Evolutionary conservation across 768 basidiomycete species (phyloP).

Genomic region (Suillus sp.): DNA sequence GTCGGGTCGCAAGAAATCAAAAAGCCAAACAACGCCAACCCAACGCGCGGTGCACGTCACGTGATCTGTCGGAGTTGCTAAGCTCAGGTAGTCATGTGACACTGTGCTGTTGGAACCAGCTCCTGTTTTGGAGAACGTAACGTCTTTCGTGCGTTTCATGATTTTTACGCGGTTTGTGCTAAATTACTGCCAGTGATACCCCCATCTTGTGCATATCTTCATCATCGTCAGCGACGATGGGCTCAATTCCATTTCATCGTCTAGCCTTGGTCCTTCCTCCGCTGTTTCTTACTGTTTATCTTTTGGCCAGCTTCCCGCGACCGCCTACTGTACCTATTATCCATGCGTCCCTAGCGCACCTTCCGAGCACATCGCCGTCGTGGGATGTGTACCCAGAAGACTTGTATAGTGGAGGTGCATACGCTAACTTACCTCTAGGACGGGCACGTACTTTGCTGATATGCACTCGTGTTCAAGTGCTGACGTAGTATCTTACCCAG

Average conservation of each 20-base stretch:
- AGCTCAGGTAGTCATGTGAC: slow-evolving; percentile 26
- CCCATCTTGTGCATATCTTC: slow-evolving; percentile 12
- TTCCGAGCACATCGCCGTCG: slow-evolving; percentile 56
- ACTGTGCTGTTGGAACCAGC: not conserved
- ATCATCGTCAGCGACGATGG: slow-evolving; percentile 12
- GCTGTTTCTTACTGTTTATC: slow-evolving; percentile 58
- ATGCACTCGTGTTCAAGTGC: not conserved
- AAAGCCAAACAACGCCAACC: slow-evolving; percentile 39
- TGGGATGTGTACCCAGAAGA: slow-evolving; percentile 76
- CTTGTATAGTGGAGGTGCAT: slow-evolving; percentile 60
- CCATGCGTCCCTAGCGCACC: slow-evolving; percentile 60
- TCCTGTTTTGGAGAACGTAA: not conserved
- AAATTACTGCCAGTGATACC: not conserved
- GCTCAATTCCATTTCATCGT: slow-evolving; percentile 19
- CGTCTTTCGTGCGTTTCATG: slow-evolving; percentile 2
- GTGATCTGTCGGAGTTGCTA: slow-evolving; percentile 29
- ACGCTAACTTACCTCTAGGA: slow-evolving; percentile 67
- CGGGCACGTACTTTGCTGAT: slow-evolving; percentile 43
- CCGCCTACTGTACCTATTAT: slow-evolving; percentile 53
- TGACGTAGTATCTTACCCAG: slow-evolving; percentile 34
- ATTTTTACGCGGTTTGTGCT: not conserved
- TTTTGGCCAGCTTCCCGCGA: slow-evolving; percentile 66
- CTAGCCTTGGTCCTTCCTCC: slow-evolving; percentile 55
- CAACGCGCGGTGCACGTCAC: slow-evolving; percentile 39
- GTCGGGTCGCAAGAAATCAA: slow-evolving; percentile 29